Conservation (phyloP, 352 stramenopile genomes). For the Phytophthora niederhauseri region DNA sequence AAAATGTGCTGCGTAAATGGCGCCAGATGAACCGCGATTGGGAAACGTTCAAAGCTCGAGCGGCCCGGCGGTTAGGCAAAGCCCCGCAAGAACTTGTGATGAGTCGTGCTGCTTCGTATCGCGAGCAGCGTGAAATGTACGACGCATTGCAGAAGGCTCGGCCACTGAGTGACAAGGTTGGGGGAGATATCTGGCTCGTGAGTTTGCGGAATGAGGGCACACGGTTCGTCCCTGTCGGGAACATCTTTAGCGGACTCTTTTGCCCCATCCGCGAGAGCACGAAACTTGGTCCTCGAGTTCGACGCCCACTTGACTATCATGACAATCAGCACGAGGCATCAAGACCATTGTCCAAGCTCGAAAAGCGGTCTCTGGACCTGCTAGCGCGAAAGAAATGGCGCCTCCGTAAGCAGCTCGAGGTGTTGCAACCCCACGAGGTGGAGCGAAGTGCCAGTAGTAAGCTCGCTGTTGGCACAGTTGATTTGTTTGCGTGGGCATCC, state of each 20-base stretch:
- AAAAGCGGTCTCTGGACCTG: conserved; percentile 58
- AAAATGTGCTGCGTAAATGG: conserved; percentile 76
- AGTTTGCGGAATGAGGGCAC: conserved; percentile 86
- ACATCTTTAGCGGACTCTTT: conserved; percentile 93
- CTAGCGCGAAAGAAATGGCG: conserved; percentile 67
- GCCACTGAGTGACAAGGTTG: conserved; percentile 89
- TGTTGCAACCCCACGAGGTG: conserved; percentile 70
- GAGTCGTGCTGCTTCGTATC: conserved; percentile 79
- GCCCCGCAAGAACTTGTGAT: conserved; percentile 85
- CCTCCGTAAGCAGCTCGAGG: conserved; percentile 70
- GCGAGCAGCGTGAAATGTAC: conserved; percentile 91
- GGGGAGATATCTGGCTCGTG: conserved; percentile 91
- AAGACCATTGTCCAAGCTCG: conserved; percentile 45
- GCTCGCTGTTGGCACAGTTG: conserved; percentile 56
- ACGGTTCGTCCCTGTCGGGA: conserved; percentile 89
- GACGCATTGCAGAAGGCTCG: conserved; percentile 89
- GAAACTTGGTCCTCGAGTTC: conserved; percentile 54
- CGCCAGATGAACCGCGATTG: conserved; percentile 71
- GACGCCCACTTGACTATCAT: conserved; percentile 66
- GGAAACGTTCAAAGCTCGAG: conserved; percentile 70
- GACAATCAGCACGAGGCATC: conserved; percentile 9
- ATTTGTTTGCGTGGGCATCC: conserved; percentile 79
- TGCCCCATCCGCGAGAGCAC: conserved; percentile 85
- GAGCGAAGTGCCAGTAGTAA: conserved; percentile 52
- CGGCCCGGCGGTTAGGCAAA: conserved; percentile 67